Conservation (phyloP, 2,329 filamentous ascomycete species). For the Aspergillus costaricaensis region DNA sequence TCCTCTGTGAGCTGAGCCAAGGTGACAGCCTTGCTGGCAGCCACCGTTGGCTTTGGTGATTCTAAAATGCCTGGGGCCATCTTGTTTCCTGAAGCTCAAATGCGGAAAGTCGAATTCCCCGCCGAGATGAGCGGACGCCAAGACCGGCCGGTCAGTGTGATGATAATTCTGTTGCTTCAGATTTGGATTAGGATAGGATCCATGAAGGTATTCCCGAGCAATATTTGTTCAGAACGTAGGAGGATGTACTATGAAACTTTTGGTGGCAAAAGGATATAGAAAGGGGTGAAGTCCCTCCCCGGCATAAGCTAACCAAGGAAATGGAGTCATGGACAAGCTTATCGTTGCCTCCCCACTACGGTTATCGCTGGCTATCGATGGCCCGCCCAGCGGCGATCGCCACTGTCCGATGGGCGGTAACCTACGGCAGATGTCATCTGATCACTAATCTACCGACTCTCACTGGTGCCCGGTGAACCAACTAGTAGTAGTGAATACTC, state of each 20-base stretch:
- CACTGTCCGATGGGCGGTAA: constrained; percentile 35
- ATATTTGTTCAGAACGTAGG: background rate
- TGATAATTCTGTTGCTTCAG: background rate
- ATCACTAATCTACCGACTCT: background rate
- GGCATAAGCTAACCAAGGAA: background rate
- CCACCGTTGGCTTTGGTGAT: constrained; percentile 48
- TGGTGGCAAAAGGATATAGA: background rate
- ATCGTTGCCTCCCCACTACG: background rate
- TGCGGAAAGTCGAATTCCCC: background rate
- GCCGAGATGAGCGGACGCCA: background rate
- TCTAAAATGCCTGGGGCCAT: constrained; percentile 63
- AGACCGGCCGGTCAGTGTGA: background rate
- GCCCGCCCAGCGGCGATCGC: constrained; percentile 37
- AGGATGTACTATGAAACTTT: background rate
- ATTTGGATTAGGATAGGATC: background rate
- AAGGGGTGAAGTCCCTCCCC: background rate
- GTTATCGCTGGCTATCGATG: background rate
- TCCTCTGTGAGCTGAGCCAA: constrained; percentile 67
- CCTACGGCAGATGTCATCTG: background rate
- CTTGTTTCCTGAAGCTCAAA: constrained; percentile 12
- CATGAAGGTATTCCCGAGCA: background rate
- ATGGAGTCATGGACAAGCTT: background rate
- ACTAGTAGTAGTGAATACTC: too few species aligned
- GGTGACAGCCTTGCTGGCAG: constrained; percentile 46
- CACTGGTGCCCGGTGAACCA: background rate